Evolutionary conservation across 2,329 filamentous ascomycete genomes (phyloP), one percentile per base, ranked within the genome.

Genomic region (Coniochaeta ligniaria): DNA sequence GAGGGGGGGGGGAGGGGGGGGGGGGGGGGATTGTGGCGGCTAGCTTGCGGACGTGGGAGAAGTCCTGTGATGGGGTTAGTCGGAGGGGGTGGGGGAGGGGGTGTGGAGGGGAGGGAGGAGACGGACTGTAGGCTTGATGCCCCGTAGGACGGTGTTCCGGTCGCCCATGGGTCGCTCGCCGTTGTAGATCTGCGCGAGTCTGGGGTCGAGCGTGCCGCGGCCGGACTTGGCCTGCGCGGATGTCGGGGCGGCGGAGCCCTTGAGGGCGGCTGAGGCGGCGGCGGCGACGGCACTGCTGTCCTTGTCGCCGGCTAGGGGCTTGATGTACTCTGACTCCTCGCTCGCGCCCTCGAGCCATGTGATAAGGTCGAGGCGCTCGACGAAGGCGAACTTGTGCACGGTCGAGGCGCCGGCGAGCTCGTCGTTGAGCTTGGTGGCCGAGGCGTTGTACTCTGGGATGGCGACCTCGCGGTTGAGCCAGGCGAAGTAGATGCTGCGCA

Each of bases 401-500:
- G 86, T 85, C 60, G 87, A 87, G 22, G 80, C 80, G 20, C 83
- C 85, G 1, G 78, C 80, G 12, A 97, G 80, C 70, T 92, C 87
- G 58, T 91, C 87, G 72, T 96, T 96, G 60, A 98, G 81, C 66
- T 87, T 82, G 68, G 90, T 87, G 16, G 91, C 90, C 0, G 89
- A 88, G 28, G 89, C 85, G 75, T 97, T 95, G 81, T 98, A 98
- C 68, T 96, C 92, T 12, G 91, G 90, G 66, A 96, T 92, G 60
- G 89, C 86, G 60, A 89, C 86, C 77, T 98, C 94, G 74, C 92
- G 92, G 76, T 97, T 96, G 69, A 91, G 82, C 92, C 92, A 99
- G 60, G 92, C 92, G 72, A 98, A 96, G 79, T 94, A 97, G 75
- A 97, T 94, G 73, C 90, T 95, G 71, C 95, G 92, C 67, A 99